Conservation (phyloP, 2,329 filamentous ascomycete species). For the Waltergamsia citrina region DNA sequence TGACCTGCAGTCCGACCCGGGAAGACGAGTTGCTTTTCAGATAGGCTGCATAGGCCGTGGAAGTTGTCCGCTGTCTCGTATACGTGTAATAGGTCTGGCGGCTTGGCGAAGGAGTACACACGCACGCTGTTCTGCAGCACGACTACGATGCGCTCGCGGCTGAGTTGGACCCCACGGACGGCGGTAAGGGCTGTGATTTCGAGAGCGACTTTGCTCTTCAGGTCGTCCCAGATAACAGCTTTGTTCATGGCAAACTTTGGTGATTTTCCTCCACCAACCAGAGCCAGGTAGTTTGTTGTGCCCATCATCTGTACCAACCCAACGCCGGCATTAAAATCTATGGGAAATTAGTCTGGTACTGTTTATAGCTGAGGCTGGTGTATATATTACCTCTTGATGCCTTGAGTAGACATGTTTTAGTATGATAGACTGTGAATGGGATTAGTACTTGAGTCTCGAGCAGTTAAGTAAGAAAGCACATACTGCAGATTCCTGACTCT, state of each 20-base stretch:
- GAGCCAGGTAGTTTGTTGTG: constrained; percentile 74
- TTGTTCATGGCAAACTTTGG: constrained; percentile 86
- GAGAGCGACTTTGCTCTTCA: constrained; percentile 59
- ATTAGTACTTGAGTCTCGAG: too few relatives aligned
- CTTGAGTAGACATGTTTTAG: constrained; percentile 62
- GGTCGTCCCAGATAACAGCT: constrained; percentile 87
- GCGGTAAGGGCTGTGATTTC: constrained; percentile 76
- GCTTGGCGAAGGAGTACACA: constrained; percentile 69
- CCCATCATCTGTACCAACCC: constrained; percentile 81
- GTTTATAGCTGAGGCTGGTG: too few relatives aligned
- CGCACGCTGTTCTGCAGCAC: constrained; percentile 74
- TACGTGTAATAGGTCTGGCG: constrained; percentile 58
- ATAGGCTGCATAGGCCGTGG: constrained; percentile 70
- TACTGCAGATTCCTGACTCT: constrained; percentile 78
- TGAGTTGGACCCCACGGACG: constrained; percentile 71
- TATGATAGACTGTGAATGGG: constrained; percentile 27
- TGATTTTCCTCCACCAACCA: constrained; percentile 79
- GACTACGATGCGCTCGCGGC: constrained; percentile 67
- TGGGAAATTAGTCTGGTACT: constrained; percentile 1
- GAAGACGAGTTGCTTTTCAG: constrained; percentile 65
- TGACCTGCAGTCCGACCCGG: constrained; percentile 84
- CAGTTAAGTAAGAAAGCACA: too few relatives aligned
- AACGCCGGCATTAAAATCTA: constrained; percentile 74
- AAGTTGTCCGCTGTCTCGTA: constrained; percentile 86
- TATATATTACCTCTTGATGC: constrained; percentile 34